Evolutionary conservation across 78 protist genomes (phyloP).

Genomic region (Blattamonas nauphoetae): DNA sequence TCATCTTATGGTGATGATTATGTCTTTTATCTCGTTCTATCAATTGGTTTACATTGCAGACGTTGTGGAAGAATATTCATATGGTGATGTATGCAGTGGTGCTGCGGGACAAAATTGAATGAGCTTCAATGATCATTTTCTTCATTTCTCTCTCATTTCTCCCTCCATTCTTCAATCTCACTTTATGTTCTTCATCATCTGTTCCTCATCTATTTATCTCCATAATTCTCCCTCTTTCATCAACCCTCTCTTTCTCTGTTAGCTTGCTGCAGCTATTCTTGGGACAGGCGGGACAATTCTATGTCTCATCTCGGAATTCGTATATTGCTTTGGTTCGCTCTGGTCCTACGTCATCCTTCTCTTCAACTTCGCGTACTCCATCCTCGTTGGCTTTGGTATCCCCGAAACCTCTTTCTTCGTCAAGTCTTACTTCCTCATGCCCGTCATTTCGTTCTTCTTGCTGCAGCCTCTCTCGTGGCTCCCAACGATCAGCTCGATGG

Average conservation of each 20-base stretch:
- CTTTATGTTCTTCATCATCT: too few relatives aligned
- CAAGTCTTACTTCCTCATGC: background rate
- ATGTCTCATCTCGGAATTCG: background rate
- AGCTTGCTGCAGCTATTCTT: background rate
- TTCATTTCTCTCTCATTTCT: too few relatives aligned
- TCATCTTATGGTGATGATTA: too few relatives aligned
- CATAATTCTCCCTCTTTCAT: too few relatives aligned
- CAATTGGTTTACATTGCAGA: too few relatives aligned
- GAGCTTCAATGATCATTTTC: too few relatives aligned
- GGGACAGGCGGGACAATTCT: background rate
- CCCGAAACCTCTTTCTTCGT: background rate
- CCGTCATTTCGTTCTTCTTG: background rate
- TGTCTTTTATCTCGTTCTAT: too few relatives aligned
- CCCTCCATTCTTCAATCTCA: too few relatives aligned
- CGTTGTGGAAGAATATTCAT: too few relatives aligned
- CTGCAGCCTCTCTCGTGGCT: background rate
- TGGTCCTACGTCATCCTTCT: background rate
- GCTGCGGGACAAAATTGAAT: too few relatives aligned
- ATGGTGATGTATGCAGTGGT: too few relatives aligned
- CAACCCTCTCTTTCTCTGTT: background rate
- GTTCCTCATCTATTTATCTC: too few relatives aligned
- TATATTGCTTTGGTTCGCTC: background rate
- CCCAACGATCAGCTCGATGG: background rate
- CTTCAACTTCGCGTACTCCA: background rate
- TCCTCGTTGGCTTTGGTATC: background rate